A percentile compares a stretch with the other conserved stretches of the same genome.
Evolutionary conservation across 1,284 basidiomycete species (phyloP).

Genomic region (Puccinia novopanici): DNA sequence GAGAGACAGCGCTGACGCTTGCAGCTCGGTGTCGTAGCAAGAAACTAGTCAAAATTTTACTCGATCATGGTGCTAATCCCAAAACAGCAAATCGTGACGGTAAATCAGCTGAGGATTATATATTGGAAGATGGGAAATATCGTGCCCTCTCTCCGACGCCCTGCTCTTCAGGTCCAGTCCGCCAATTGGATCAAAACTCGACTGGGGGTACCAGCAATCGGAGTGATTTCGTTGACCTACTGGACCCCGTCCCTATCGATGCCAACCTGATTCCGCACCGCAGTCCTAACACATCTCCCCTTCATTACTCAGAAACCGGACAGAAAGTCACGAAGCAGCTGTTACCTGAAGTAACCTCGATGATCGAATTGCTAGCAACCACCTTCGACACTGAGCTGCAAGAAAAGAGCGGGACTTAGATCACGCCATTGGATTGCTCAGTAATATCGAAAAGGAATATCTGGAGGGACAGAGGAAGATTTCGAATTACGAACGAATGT

Average conservation of each 20-base stretch:
- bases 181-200: conserved; percentile 37
- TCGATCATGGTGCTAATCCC: conserved; percentile 95
- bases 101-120: conserved; percentile 98
- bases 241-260: conserved; percentile 20
- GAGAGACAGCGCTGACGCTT: conserved; percentile 95
- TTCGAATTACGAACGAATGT: conserved; percentile 66
- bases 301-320: conserved; percentile 35
- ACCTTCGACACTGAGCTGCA: conserved; percentile 90
- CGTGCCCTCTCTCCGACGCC: conserved; percentile 78
- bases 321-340: conserved; percentile 50
- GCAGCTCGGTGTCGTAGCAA: conserved; percentile 94
- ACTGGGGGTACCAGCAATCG: conserved; percentile 34
- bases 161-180: conserved; percentile 55
- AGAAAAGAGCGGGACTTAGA: conserved; percentile 84
- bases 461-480: conserved; percentile 75
- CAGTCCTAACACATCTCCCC: not conserved
- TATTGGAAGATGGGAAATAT: conserved; percentile 96
- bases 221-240: conserved; percentile 25
- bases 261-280: not conserved
- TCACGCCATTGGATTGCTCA: conserved; percentile 83
- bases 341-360: conserved; percentile 76
- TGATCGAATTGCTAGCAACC: conserved; percentile 86
- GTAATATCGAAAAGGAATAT: conserved; percentile 88
- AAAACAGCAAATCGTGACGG: conserved; percentile 93
- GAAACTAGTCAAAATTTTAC: conserved; percentile 90